phyloP scores from a whole-genome alignment of 345 rosid species.

The Streptanthus diversifolius region DNA sequence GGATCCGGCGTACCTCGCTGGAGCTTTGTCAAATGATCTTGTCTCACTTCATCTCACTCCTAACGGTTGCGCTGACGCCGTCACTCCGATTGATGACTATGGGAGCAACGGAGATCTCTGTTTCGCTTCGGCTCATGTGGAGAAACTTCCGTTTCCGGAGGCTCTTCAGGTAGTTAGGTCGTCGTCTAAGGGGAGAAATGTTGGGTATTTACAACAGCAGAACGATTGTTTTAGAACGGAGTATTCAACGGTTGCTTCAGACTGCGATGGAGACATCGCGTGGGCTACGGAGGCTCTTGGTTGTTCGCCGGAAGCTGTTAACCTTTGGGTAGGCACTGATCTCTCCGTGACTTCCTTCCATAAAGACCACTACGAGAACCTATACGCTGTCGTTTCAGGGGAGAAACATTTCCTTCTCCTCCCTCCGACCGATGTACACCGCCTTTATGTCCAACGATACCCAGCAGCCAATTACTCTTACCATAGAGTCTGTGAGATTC shows the following conservation, averaged over 20 bases:
- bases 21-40: conserved; percentile 46
- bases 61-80: conserved; percentile 71
- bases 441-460: conserved; percentile 61
- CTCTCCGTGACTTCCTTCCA: conserved; percentile 74
- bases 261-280: conserved; percentile 58
- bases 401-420: conserved; percentile 79
- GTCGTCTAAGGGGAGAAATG: conserved; percentile 21
- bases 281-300: conserved; percentile 88
- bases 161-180: conserved; percentile 52
- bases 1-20: conserved; percentile 45
- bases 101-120: conserved; percentile 32
- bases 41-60: conserved; percentile 90
- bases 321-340: conserved; percentile 84
- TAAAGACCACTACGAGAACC: conserved; percentile 89
- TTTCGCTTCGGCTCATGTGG: conserved; percentile 75
- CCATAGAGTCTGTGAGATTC: conserved; percentile 27
- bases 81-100: conserved; percentile 21
- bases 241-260: conserved; percentile 47
- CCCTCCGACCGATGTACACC: conserved; percentile 83
- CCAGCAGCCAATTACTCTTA: conserved; percentile 66
- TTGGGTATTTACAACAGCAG: conserved; percentile 81
- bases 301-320: conserved; percentile 79
- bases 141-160: conserved; percentile 47
- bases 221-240: conserved; percentile 78
- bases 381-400: conserved; percentile 78